These are phyloP conservation scores for Dictyostelium capitatum DNA, from an alignment of 78 protist species.

Conservation along the genomic window DNA sequence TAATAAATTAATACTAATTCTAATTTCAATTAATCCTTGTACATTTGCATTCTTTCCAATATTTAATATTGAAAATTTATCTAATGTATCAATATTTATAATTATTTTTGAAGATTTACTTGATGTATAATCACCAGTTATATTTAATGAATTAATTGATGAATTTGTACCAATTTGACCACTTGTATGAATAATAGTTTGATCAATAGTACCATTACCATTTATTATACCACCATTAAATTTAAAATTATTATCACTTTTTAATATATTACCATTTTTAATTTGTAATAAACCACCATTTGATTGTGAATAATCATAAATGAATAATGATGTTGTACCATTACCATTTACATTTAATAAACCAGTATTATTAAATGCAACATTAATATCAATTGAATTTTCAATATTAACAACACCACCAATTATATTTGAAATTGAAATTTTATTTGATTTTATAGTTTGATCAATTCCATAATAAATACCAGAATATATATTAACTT, in stretches of 20 bases:
- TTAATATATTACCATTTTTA: neutral
- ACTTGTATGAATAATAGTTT: neutral
- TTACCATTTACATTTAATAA: neutral
- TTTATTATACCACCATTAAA: neutral
- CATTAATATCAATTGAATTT: neutral
- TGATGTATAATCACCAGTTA: neutral
- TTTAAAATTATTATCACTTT: neutral
- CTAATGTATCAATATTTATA: neutral
- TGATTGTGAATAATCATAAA: neutral
- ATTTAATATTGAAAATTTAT: neutral
- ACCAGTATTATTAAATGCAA: neutral
- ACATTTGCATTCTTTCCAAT: neutral
- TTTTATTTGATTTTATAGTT: neutral
- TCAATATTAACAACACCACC: neutral
- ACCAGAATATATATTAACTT: neutral
- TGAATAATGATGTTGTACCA: neutral
- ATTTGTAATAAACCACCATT: neutral
- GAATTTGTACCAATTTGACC: constrained; percentile 3
- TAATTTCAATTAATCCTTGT: neutral
- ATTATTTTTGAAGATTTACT: neutral
- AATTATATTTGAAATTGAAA: neutral
- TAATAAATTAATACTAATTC: neutral
- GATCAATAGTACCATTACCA: neutral
- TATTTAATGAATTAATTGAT: neutral
- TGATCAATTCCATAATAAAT: neutral